These are phyloP conservation scores for Fusarium ambrosium DNA, from an alignment of 2,329 filamentous ascomycete species.

Conservation along the genomic window DNA sequence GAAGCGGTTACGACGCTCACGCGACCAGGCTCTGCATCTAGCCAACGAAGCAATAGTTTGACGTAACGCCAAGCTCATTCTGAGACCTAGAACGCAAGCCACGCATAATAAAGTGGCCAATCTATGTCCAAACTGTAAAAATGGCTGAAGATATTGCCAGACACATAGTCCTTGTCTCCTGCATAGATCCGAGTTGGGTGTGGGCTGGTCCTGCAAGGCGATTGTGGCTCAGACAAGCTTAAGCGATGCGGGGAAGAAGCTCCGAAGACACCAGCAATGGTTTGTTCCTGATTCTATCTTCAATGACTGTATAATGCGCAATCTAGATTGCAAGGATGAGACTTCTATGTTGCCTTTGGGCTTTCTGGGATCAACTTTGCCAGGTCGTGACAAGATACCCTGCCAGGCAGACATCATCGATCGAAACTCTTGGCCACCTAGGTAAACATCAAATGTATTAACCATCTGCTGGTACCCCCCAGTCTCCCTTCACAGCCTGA, in stretches of 20 bases:
- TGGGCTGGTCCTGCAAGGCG: neutral
- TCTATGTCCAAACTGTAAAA: neutral
- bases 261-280: neutral
- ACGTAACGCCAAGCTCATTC: slow-evolving; percentile 1
- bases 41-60: neutral
- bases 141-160: neutral
- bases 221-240: neutral
- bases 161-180: neutral
- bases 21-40: neutral
- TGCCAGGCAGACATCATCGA: neutral
- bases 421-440: neutral
- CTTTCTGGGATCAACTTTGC: neutral
- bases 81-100: neutral
- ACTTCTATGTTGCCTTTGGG: too few species aligned
- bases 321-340: too few species aligned
- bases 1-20: neutral
- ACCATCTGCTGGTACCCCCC: neutral
- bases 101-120: neutral
- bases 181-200: neutral
- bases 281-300: neutral
- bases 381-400: neutral
- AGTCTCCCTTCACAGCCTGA: neutral
- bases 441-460: too few species aligned
- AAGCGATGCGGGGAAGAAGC: neutral
- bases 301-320: neutral